phyloP scores from a whole-genome alignment of 176 grass and related monocot genomes.

The Elaeis guineensis region DNA sequence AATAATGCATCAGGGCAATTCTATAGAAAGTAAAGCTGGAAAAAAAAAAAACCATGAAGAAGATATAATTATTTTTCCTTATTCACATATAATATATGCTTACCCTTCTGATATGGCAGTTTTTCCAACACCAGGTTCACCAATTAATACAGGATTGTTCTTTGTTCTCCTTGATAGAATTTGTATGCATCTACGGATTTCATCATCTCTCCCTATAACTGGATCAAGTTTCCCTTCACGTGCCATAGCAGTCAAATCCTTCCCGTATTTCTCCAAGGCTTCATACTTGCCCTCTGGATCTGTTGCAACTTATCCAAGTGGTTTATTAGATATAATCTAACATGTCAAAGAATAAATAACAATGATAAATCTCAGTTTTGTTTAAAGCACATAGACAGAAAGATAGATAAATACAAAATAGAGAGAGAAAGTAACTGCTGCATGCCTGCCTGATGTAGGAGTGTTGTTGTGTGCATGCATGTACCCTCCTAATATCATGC shows the following conservation, averaged over 20 bases:
- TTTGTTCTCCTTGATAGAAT: conserved; percentile 97
- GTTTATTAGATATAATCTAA: neutral
- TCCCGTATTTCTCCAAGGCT: conserved; percentile 95
- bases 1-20: too few relatives aligned
- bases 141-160: conserved; percentile 97
- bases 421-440: too few relatives aligned
- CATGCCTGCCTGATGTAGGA: too few relatives aligned
- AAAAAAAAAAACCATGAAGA: too few relatives aligned
- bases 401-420: too few relatives aligned
- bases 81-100: neutral
- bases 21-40: too few relatives aligned
- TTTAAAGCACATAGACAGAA: too few relatives aligned
- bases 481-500: too few relatives aligned
- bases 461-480: too few relatives aligned
- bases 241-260: conserved; percentile 93
- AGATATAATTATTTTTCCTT: too few relatives aligned
- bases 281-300: conserved; percentile 98
- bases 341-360: too few relatives aligned
- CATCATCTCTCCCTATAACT: conserved; percentile 97
- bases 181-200: conserved; percentile 97
- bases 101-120: conserved; percentile 99
- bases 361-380: too few relatives aligned
- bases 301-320: conserved; percentile 22
- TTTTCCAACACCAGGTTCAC: conserved; percentile 98
- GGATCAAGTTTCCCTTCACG: conserved; percentile 95